These are phyloP conservation scores for Epichloe gansuensis DNA, from an alignment of 2,329 filamentous ascomycete genomes.

Conservation along the genomic window DNA sequence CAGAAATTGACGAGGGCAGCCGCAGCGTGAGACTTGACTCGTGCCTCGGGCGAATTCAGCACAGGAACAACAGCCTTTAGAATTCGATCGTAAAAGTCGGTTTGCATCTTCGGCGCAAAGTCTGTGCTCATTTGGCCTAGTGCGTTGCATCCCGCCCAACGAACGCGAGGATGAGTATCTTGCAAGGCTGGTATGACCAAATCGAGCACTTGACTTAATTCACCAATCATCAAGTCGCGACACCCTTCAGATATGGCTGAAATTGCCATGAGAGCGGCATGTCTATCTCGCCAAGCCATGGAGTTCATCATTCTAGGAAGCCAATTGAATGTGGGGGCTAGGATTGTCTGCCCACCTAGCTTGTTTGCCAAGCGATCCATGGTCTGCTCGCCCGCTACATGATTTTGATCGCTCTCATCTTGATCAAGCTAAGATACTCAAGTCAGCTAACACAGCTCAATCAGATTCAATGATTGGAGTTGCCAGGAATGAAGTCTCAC, in stretches of 20 bases:
- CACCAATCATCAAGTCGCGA: slow-evolving; percentile 86
- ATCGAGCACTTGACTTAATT: slow-evolving; percentile 86
- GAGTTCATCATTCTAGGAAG: slow-evolving; percentile 96
- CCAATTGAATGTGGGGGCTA: slow-evolving; percentile 93
- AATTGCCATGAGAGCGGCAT: slow-evolving; percentile 96
- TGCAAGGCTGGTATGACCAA: slow-evolving; percentile 85
- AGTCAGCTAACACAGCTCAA: slow-evolving; percentile 14
- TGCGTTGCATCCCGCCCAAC: slow-evolving; percentile 95
- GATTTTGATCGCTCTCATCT: slow-evolving; percentile 93
- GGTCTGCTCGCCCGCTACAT: slow-evolving; percentile 93
- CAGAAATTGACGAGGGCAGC: slow-evolving; percentile 99
- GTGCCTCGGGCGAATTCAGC: slow-evolving; percentile 74
- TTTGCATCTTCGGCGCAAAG: slow-evolving; percentile 95
- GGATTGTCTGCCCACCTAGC: slow-evolving; percentile 81
- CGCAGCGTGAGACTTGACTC: slow-evolving; percentile 92
- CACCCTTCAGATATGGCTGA: slow-evolving; percentile 97
- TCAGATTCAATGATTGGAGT: background rate
- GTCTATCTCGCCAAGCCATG: slow-evolving; percentile 83
- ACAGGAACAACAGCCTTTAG: slow-evolving; percentile 88
- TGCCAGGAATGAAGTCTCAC: slow-evolving; percentile 31
- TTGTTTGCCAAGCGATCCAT: slow-evolving; percentile 98
- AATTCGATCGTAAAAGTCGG: slow-evolving; percentile 80
- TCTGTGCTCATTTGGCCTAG: slow-evolving; percentile 99
- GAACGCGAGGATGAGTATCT: slow-evolving; percentile 83
- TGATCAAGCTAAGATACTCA: slow-evolving; percentile 55